Evolutionary conservation across 169 alveolate genomes (phyloP).

Genomic region (Plasmodium falciparum): DNA sequence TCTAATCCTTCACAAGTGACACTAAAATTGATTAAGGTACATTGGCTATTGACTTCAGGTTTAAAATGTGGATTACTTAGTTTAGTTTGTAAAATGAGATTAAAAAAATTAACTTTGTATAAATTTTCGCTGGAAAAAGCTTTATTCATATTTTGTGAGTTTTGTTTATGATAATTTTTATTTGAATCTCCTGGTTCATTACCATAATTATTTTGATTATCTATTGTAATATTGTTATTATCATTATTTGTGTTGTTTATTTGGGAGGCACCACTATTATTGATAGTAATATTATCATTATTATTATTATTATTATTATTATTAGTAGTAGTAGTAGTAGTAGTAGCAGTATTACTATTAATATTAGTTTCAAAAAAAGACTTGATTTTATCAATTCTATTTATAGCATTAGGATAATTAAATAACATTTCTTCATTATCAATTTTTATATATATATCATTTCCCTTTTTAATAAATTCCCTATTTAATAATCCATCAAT

Average conservation of each 20-base stretch:
- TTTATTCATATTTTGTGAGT: conserved; percentile 39
- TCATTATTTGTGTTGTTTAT: background rate
- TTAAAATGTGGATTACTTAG: conserved; percentile 97
- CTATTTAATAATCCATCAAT: conserved; percentile 95
- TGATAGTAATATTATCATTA: too few species aligned
- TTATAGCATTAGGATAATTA: conserved; percentile 65
- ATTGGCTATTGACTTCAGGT: conserved; percentile 98
- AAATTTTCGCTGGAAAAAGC: conserved; percentile 88
- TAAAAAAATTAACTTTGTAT: conserved; percentile 93
- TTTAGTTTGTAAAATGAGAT: conserved; percentile 94
- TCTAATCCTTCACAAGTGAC: conserved; percentile 98
- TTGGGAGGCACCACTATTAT: background rate
- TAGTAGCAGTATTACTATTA: background rate
- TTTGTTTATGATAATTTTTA: conserved; percentile 32
- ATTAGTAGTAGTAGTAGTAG: background rate
- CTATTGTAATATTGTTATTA: background rate
- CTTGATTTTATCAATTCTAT: conserved; percentile 38
- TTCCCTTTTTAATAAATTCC: conserved; percentile 93
- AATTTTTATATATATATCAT: conserved; percentile 44
- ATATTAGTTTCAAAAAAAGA: conserved; percentile 32
- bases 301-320: too few species aligned
- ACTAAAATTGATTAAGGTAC: conserved; percentile 96
- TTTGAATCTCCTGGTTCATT: background rate
- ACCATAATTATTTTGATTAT: background rate
- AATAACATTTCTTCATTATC: conserved; percentile 69